Percentiles rank a stretch among this genome's conserved stretches.
These are phyloP conservation scores for Candida glucosophila DNA, from an alignment of 1,139 yeast genomes.

Conservation along the genomic window DNA sequence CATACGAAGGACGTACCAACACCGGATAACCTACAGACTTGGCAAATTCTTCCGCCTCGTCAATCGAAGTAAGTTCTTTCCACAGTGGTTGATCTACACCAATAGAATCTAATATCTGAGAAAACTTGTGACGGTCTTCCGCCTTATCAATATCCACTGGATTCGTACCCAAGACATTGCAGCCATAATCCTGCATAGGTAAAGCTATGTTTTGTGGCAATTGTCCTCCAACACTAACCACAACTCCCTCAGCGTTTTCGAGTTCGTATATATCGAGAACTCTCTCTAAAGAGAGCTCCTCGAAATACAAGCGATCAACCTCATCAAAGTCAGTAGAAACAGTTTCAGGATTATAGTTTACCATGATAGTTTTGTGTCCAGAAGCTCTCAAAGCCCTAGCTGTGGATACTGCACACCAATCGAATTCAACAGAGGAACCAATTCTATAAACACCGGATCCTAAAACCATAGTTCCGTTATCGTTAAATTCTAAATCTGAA, in stretches of 20 bases:
- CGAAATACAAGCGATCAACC: slow-evolving; percentile 94
- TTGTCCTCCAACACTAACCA: slow-evolving; percentile 97
- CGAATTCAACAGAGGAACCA: slow-evolving; percentile 97
- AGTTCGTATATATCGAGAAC: slow-evolving; percentile 95
- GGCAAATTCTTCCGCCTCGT: slow-evolving; percentile 82
- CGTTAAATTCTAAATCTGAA: slow-evolving; percentile 79
- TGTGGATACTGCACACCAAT: slow-evolving; percentile 98
- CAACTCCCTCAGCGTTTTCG: slow-evolving; percentile 83
- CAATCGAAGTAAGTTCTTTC: slow-evolving; percentile 86
- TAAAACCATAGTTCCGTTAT: slow-evolving; percentile 85
- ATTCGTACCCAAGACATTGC: slow-evolving; percentile 85
- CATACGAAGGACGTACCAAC: slow-evolving; percentile 95
- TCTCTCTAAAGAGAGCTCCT: slow-evolving; percentile 90
- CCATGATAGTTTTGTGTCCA: slow-evolving; percentile 89
- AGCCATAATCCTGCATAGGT: slow-evolving; percentile 71
- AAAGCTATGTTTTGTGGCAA: slow-evolving; percentile 95
- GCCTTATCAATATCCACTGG: slow-evolving; percentile 96
- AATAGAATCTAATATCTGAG: slow-evolving; percentile 85
- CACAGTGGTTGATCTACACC: slow-evolving; percentile 95
- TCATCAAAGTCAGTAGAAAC: slow-evolving; percentile 98
- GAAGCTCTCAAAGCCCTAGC: slow-evolving; percentile 87
- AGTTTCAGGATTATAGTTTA: slow-evolving; percentile 97
- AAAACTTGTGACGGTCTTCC: slow-evolving; percentile 96
- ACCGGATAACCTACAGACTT: slow-evolving; percentile 88
- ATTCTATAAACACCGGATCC: slow-evolving; percentile 99